Base-by-base conservation (phyloP, 2,329 filamentous ascomycete species). In the Fusarium sp. region DNA sequence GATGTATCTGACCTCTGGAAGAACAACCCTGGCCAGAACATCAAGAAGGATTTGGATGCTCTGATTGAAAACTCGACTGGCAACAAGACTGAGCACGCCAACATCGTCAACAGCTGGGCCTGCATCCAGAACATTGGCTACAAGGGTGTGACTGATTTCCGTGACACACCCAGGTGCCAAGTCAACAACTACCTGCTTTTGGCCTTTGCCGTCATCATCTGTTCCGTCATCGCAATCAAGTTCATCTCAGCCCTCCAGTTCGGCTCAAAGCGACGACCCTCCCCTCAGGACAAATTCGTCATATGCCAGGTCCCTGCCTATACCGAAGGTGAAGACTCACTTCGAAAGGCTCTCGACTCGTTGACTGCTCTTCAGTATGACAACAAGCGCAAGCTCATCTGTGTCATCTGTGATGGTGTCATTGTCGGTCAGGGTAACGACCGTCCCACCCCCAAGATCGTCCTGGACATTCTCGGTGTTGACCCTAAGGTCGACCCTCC, bases 241-340 rank as follows among this genome's bases (percentile, higher is more conserved):
- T 99, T 99, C 85, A 82, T 99, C 79, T 92, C 97, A 62, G 97
- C 97, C 14, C 88, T 99, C 47, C 97, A 98, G 79, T 94, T 99
- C 70, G 95, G 96, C 54, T 95, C 95, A 6, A 98, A 98, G 86
- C 91, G 94, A 68, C 92, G 94, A 20, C 97, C 97, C 4, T 89
- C 93, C 7, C 93, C 95, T 40, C 97, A 98, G 83, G 97, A 99
- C 84, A 99, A 98, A 82, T 99, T 99, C 79, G 95, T 99, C 78
- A 98, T 99, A 76, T 98, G 97, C 84, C 95, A 98, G 83, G 95
- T 99, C 35, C 97, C 97, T 11, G 97, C 97, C 6, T 99, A 99
- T 81, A 99, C 97, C 0, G 97, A 99, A 86, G 97, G 95, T 78
- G 97, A 99, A 86, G 97, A 99, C 79, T 96, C 95, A 5, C 87